These are phyloP conservation scores for Annulohypoxylon maeteangense DNA, from an alignment of 495 filamentous ascomycete species.

Conservation along the genomic window DNA sequence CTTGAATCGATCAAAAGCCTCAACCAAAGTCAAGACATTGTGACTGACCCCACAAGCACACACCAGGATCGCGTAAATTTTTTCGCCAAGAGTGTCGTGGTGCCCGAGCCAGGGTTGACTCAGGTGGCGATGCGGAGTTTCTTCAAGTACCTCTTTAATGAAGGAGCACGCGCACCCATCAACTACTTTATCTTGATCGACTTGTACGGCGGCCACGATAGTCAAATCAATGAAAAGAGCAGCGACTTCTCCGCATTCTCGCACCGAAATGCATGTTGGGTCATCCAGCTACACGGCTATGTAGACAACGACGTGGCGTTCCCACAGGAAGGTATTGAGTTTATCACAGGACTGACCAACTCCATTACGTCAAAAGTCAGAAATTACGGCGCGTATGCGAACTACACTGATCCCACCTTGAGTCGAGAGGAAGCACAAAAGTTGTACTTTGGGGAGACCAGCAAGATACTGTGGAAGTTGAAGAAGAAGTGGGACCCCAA, in stretches of 20 bases:
- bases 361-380: slow-evolving; percentile 48
- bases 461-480: slow-evolving; percentile 51
- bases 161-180: slow-evolving; percentile 14
- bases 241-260: slow-evolving; percentile 54
- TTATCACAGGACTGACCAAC: slow-evolving; percentile 55
- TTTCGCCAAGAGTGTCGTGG: slow-evolving; percentile 59
- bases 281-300: slow-evolving; percentile 60
- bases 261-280: slow-evolving; percentile 60
- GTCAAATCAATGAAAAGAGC: slow-evolving; percentile 52
- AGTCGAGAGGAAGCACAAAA: slow-evolving; percentile 53
- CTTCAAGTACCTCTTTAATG: slow-evolving; percentile 48
- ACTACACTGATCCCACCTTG: slow-evolving; percentile 69
- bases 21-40: slow-evolving; percentile 45
- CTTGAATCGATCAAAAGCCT: slow-evolving; percentile 40
- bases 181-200: slow-evolving; percentile 57
- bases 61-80: slow-evolving; percentile 55
- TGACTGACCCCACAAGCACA: slow-evolving; percentile 30
- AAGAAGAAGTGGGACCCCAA: slow-evolving; percentile 61
- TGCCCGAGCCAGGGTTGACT: slow-evolving; percentile 39
- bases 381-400: slow-evolving; percentile 62
- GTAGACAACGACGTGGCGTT: slow-evolving; percentile 45
- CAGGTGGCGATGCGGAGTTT: slow-evolving; percentile 45
- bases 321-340: slow-evolving; percentile 49
- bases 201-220: slow-evolving; percentile 60
- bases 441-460: slow-evolving; percentile 61